phyloP scores from a whole-genome alignment of 1,284 basidiomycete species.

The Boletellus deceptivus region DNA sequence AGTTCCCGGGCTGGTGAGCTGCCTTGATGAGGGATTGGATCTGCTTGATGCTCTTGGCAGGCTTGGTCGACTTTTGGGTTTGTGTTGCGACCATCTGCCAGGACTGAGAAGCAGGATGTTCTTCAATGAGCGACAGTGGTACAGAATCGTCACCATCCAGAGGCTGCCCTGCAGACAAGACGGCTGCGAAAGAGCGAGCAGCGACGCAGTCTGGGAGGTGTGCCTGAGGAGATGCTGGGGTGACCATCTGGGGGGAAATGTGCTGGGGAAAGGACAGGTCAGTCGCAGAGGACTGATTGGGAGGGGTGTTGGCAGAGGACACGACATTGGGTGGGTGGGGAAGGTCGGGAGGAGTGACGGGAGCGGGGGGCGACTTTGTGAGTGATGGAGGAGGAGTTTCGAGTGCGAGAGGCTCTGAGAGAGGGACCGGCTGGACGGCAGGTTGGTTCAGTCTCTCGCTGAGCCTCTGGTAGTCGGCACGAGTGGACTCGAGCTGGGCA shows the following conservation, averaged over 20 bases:
- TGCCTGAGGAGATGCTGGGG: slow-evolving; percentile 35
- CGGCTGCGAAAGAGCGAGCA: slow-evolving; percentile 36
- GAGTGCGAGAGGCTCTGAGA: slow-evolving; percentile 2
- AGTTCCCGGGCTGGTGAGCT: slow-evolving; percentile 41
- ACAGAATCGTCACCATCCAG: slow-evolving; percentile 26
- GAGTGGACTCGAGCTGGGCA: slow-evolving; percentile 36
- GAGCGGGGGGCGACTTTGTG: slow-evolving; percentile 5
- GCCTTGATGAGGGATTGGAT: slow-evolving; percentile 41
- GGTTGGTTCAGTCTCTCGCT: slow-evolving; percentile 24
- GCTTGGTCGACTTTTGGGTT: slow-evolving; percentile 19
- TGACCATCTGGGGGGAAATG: slow-evolving; percentile 24
- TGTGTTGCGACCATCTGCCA: slow-evolving; percentile 22
- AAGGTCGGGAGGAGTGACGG: slow-evolving; percentile 1
- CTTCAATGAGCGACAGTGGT: slow-evolving; percentile 26
- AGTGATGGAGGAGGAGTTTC: slow-evolving; percentile 7
- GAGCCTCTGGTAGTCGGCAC: slow-evolving; percentile 36
- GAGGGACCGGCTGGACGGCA: neutral
- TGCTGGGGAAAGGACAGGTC: slow-evolving; percentile 27
- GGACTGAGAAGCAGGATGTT: slow-evolving; percentile 11
- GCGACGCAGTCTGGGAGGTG: slow-evolving; percentile 36
- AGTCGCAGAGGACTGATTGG: slow-evolving; percentile 14
- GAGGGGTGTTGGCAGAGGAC: slow-evolving; percentile 4
- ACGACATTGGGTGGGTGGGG: slow-evolving; percentile 1
- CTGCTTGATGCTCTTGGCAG: slow-evolving; percentile 37
- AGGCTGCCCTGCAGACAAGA: slow-evolving; percentile 32